phyloP scores from a whole-genome alignment of 345 rosid genomes.

The Brassica carinata region DNA sequence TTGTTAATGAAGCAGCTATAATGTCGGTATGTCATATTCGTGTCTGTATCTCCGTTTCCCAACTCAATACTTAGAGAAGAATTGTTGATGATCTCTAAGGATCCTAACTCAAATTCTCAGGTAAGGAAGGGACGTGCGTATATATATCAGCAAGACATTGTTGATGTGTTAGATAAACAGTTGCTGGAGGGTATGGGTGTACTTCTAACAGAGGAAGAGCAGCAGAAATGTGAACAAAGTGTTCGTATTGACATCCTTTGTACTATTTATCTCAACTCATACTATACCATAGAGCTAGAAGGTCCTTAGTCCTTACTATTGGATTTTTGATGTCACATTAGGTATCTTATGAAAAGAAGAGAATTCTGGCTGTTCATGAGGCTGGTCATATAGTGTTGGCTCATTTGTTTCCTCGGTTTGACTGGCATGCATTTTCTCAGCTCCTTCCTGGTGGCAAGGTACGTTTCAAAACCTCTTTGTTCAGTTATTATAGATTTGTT shows the following conservation, averaged over 20 bases:
- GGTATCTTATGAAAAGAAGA: constrained; percentile 88
- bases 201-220: constrained; percentile 95
- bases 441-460: constrained; percentile 99
- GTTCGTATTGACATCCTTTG: constrained; percentile 47
- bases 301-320: constrained; percentile 30
- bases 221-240: constrained; percentile 83
- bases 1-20: constrained; percentile 95
- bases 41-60: constrained; percentile 15
- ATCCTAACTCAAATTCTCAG: constrained; percentile 42
- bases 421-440: constrained; percentile 99
- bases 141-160: constrained; percentile 82
- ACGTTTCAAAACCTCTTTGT: constrained; percentile 12
- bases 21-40: constrained; percentile 75
- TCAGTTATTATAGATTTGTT: neutral
- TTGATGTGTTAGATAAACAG: constrained; percentile 93
- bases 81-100: neutral
- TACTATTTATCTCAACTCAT: constrained; percentile 10
- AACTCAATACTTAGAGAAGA: constrained; percentile 17
- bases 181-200: constrained; percentile 99
- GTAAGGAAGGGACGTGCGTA: constrained; percentile 86
- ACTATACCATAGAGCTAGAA: constrained; percentile 9
- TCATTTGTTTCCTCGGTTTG: constrained; percentile 94
- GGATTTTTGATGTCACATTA: constrained; percentile 36
- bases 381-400: constrained; percentile 93
- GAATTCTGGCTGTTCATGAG: constrained; percentile 90